Evolutionary conservation across 83 land plant species (phyloP), one percentile per base, ranked within the genome.

Genomic region (Larix sibirica): DNA sequence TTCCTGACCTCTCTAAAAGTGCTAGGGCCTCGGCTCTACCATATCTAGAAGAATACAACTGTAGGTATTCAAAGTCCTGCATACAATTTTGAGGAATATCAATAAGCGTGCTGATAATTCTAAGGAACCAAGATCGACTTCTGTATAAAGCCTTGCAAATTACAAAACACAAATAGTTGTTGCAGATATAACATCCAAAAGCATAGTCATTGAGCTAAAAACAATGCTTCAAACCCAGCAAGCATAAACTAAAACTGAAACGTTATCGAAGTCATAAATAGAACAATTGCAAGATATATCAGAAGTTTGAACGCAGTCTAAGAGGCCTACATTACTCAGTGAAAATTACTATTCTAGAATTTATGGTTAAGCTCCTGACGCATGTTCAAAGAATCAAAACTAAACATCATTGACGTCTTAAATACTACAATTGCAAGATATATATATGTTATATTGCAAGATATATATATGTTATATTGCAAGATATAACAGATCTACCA

Each of bases 31-130:
- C 99, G 4, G 91, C 88, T 70, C 92, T 90, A 28, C 99, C 98
- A 80, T 87, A 96, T 85, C 87, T 85, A 79, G 95, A 90, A 8
- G 98, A 88, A 80, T 92, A 97, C 13, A 96, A 90, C 75, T 88
- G 89, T 58, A 97, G 81, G 80, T 97, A 97, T 59, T 97, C 99
- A 50, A 87, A 91, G 85, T 97, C 99, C 99, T 97, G 85, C 76
- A 68, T 21, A 83, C 6, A 74, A 44, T 44, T 44, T 74, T 74
- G 76, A 40, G 47, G 16, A 74, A 67, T 33, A 28, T 74, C 77
- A 74, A n/a, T 36, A n/a, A 44, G 47, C 26, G 44, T 44, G 47
- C 21, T 74, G 54, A 4, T 54, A 44, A 74, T n/a, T 44, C 21
- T 8, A 44, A 44, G 17, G 58, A 74, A 74, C 0, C 58, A 44